Evolutionary conservation across 257 asterid genomes (phyloP).

Genomic region (Nicotiana otophora): DNA sequence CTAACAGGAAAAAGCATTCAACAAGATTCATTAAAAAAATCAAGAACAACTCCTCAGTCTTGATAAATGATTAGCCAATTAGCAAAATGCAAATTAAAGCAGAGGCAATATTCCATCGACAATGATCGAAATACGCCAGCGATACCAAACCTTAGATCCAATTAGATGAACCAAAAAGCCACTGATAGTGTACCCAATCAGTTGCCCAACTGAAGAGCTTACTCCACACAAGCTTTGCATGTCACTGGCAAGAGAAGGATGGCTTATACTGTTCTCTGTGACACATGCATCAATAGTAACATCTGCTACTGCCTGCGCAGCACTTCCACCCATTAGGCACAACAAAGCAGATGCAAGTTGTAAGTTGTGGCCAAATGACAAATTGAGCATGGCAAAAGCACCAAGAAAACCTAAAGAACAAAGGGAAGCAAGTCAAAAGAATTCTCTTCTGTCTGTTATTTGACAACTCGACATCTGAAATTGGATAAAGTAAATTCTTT

Average conservation of each 20-base stretch:
- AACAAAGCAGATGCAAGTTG: constrained; percentile 32
- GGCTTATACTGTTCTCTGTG: constrained; percentile 52
- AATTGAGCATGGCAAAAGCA: constrained; percentile 38
- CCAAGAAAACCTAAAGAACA: constrained; percentile 42
- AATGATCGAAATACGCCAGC: background rate
- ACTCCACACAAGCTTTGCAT: constrained; percentile 62
- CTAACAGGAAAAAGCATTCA: background rate
- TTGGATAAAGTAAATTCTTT: background rate
- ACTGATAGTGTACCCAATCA: constrained; percentile 60
- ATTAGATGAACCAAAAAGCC: constrained; percentile 57
- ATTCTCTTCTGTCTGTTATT: background rate
- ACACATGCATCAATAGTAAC: constrained; percentile 68
- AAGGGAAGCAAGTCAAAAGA: background rate
- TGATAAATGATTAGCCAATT: background rate
- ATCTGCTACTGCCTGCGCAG: constrained; percentile 61
- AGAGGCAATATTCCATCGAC: background rate
- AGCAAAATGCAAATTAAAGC: background rate
- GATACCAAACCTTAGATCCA: constrained; percentile 51
- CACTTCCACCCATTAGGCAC: constrained; percentile 37
- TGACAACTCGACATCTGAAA: background rate
- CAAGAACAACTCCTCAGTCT: background rate
- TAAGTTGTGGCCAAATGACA: constrained; percentile 33
- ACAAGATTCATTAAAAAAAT: background rate
- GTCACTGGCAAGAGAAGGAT: constrained; percentile 52
- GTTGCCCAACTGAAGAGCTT: constrained; percentile 51